phyloP scores from a whole-genome alignment of 371 early-diverging fungal species.

The Gilbertella persicaria region DNA sequence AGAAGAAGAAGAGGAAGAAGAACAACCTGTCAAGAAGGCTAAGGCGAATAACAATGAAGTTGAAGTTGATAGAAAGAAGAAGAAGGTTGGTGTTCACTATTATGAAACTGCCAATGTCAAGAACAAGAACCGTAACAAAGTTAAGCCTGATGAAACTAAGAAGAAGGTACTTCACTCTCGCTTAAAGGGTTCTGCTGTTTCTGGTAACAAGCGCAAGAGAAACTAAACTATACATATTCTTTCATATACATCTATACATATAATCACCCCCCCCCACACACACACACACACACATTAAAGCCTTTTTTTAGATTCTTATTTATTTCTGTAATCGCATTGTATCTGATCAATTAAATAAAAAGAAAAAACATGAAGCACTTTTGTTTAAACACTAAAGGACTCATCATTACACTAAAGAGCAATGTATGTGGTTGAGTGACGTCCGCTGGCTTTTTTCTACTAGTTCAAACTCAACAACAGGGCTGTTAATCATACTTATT shows the following conservation, averaged over 20 bases:
- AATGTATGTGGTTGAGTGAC: too few relatives aligned
- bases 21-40: slow-evolving; percentile 28
- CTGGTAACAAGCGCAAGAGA: slow-evolving; percentile 46
- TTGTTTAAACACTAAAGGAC: too few relatives aligned
- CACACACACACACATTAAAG: too few relatives aligned
- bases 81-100: slow-evolving; percentile 83
- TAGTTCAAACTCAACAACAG: background rate
- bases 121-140: slow-evolving; percentile 85
- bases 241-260: background rate
- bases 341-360: too few relatives aligned
- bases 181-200: slow-evolving; percentile 41
- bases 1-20: slow-evolving; percentile 30
- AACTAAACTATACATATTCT: slow-evolving; percentile 10
- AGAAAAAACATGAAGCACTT: too few relatives aligned
- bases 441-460: too few relatives aligned
- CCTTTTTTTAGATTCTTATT: too few relatives aligned
- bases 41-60: slow-evolving; percentile 36
- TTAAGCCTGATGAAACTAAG: slow-evolving; percentile 60
- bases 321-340: too few relatives aligned
- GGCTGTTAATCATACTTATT: background rate
- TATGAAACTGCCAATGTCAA: slow-evolving; percentile 92
- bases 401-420: too few relatives aligned
- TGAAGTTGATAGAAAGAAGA: slow-evolving; percentile 48
- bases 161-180: slow-evolving; percentile 49
- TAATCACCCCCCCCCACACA: background rate